These are phyloP conservation scores for Microglena sp. DNA, from an alignment of 139 green algal species.

Conservation along the genomic window DNA sequence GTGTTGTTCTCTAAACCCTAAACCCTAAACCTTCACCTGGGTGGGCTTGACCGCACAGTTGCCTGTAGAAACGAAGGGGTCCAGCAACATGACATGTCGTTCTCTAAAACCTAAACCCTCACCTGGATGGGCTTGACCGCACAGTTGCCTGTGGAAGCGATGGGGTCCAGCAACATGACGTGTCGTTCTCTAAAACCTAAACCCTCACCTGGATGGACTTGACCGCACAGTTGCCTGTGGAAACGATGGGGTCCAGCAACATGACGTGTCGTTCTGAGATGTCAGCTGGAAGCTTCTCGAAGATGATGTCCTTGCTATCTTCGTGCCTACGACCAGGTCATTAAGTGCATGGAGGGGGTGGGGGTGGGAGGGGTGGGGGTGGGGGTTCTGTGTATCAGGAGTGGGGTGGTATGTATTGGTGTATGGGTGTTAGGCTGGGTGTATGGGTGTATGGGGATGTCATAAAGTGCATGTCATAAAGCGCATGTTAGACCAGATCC, in stretches of 20 bases:
- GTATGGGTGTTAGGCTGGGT: neutral
- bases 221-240: slow-evolving; percentile 63
- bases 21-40: no score
- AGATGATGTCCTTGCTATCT: slow-evolving; percentile 59
- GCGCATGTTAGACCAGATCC: no score
- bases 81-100: slow-evolving; percentile 92
- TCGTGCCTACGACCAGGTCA: slow-evolving; percentile 1
- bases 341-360: neutral
- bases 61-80: slow-evolving; percentile 86
- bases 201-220: slow-evolving; percentile 23
- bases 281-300: slow-evolving; percentile 94
- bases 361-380: neutral
- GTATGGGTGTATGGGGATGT: no score
- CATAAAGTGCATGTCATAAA: no score
- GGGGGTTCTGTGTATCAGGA: neutral
- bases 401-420: neutral
- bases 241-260: slow-evolving; percentile 90
- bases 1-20: no score
- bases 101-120: no score
- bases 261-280: slow-evolving; percentile 87
- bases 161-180: slow-evolving; percentile 91
- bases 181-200: no score
- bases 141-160: slow-evolving; percentile 76
- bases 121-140: no score
- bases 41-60: slow-evolving; percentile 47